A percentile compares a stretch with the other conserved stretches of the same genome.
Evolutionary conservation across 2,329 filamentous ascomycete genomes (phyloP).

Genomic region (Salinomyces thailandicus): DNA sequence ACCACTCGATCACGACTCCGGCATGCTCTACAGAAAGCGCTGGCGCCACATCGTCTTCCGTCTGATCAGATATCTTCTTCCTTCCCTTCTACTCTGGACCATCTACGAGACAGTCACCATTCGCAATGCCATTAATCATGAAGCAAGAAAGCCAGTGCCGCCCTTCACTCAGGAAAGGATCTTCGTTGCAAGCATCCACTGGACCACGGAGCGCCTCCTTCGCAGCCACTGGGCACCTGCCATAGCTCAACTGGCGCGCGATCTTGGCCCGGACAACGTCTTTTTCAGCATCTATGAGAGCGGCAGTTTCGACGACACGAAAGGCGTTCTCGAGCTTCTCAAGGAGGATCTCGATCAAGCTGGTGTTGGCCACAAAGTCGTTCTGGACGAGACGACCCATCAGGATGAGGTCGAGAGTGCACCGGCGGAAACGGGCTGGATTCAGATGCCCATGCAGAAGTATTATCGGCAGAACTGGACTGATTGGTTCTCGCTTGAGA

Average conservation of each 20-base stretch:
- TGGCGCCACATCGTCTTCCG: too few relatives aligned
- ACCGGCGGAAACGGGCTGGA: constrained; percentile 50
- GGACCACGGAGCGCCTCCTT: constrained; percentile 54
- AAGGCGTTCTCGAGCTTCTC: constrained; percentile 48
- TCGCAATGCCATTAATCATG: constrained; percentile 10
- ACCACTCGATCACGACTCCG: too few relatives aligned
- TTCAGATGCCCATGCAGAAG: constrained; percentile 40
- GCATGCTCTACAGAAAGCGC: too few relatives aligned
- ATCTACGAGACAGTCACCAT: constrained; percentile 14
- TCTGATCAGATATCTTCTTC: constrained; percentile 1
- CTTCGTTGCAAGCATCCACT: constrained; percentile 60
- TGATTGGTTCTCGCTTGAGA: constrained; percentile 8
- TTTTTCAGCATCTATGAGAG: constrained; percentile 59
- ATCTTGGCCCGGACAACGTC: constrained; percentile 53
- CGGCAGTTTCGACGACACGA: constrained; percentile 59
- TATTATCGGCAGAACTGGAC: constrained; percentile 7
- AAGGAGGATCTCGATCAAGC: constrained; percentile 43
- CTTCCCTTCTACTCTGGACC: constrained; percentile 13
- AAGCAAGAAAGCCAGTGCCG: constrained; percentile 7
- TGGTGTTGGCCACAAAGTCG: constrained; percentile 45
- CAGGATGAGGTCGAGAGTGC: constrained; percentile 41
- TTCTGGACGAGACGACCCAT: constrained; percentile 50
- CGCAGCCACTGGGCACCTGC: constrained; percentile 53
- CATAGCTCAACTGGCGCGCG: constrained; percentile 46
- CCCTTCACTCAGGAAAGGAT: constrained; percentile 30